Base-by-base conservation (phyloP, 768 basidiomycete species). In the Boletus speciosus region DNA sequence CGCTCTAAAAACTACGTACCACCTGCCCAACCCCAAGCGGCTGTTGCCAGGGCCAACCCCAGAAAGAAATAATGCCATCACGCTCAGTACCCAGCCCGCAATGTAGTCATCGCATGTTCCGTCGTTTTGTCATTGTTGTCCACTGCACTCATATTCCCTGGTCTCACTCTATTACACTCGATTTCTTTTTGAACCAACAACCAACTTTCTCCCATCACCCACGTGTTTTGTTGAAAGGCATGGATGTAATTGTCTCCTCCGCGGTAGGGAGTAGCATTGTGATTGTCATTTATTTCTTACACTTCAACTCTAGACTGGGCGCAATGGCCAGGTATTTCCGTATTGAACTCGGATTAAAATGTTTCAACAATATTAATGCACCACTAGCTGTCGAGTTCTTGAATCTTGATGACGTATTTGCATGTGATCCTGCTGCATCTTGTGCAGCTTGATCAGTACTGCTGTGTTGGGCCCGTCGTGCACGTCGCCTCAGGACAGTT, bases 1-100 rank as follows among this genome's bases (percentile, higher is more conserved):
- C 86, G 95, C 51, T 67, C 79, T 9, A 88, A 86, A 72, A 81
- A 87, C 67, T 88, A 78, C 56, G 81, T 75, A 31, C 75, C 78
- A 51, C 81, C 82, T 15, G 63, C 73, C 23, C 82, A 81, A 65
- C 75, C 73, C 38, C 71, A 73, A 44, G 68, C 65, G 29, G 68
- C 66, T 38, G 71, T 66, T 54, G 65, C 67, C 52, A 66, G 62
- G 64, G 74, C 74, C 58, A 81, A 81, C 27, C 45, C 63, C 34
- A 72, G 74, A 59, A 78, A 73, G 71, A 77, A 78, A 68, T 78
- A 70, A 52, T 42, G 27, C 29, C 34, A 49, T 40, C 56, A 16
- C 25, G 9, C 23, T 49, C 48, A 42, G 40, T 56, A 54, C 29
- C 49, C 58, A 42, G 37, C 44, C 35, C 27, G 19, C 53, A 31